Evolutionary conservation across 2,329 filamentous ascomycete genomes (phyloP).

Genomic region (Ilyonectria mors-panacis): DNA sequence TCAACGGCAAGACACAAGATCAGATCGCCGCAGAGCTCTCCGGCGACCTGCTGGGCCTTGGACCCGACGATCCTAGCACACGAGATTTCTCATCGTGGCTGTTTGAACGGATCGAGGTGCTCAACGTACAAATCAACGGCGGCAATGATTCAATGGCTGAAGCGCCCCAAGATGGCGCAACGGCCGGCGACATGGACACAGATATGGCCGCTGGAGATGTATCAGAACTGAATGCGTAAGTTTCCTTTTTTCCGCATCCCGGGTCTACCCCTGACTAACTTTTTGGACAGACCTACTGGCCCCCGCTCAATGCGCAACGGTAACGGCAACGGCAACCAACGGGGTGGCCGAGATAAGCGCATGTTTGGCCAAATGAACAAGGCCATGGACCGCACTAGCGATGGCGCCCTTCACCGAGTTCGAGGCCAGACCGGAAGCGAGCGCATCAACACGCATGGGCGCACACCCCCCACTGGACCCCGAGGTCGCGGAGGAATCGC

Average conservation of each 20-base stretch:
- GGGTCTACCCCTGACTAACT: slow-evolving; percentile 56
- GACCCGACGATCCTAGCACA: slow-evolving; percentile 85
- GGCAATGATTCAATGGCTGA: slow-evolving; percentile 50
- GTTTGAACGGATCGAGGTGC: slow-evolving; percentile 84
- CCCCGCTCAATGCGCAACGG: slow-evolving; percentile 88
- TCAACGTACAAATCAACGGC: slow-evolving; percentile 76
- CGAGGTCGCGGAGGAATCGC: slow-evolving; percentile 67
- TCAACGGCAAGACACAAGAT: slow-evolving; percentile 92
- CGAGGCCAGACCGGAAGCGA: slow-evolving; percentile 80
- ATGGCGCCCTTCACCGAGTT: slow-evolving; percentile 85
- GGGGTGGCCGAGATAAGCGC: slow-evolving; percentile 79
- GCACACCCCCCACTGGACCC: slow-evolving; percentile 80
- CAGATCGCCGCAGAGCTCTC: slow-evolving; percentile 92
- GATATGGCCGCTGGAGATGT: slow-evolving; percentile 77
- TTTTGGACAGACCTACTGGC: slow-evolving; percentile 81
- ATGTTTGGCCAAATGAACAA: slow-evolving; percentile 90
- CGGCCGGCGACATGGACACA: slow-evolving; percentile 71
- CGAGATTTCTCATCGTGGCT: slow-evolving; percentile 91
- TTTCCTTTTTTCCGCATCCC: slow-evolving; percentile 35
- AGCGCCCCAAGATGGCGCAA: slow-evolving; percentile 54
- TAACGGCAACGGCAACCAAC: slow-evolving; percentile 68
- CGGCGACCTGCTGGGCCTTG: slow-evolving; percentile 86
- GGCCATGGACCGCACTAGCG: slow-evolving; percentile 82
- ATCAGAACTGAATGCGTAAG: slow-evolving; percentile 72
- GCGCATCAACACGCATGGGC: slow-evolving; percentile 84